A percentile compares a stretch with the other conserved stretches of the same genome.
Evolutionary conservation across 352 stramenopile species (phyloP).

Genomic region (Phytopythium vexans): DNA sequence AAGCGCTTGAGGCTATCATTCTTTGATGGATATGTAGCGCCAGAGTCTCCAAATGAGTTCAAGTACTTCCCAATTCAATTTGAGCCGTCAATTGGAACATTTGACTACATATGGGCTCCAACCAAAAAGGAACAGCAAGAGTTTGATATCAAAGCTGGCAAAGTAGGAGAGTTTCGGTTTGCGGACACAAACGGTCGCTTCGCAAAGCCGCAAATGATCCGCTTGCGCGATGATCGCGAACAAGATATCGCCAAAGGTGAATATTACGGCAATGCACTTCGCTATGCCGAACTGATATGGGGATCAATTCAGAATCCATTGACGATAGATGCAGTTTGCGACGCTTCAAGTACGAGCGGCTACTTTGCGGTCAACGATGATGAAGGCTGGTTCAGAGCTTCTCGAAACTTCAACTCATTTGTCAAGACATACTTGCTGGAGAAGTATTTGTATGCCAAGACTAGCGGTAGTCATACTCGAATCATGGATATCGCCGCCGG

Average conservation of each 20-base stretch:
- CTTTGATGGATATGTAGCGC: neutral
- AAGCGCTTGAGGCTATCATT: neutral
- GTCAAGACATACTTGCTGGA: slow-evolving; percentile 2
- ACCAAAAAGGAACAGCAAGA: neutral
- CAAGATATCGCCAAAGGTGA: neutral
- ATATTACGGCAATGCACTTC: slow-evolving; percentile 1
- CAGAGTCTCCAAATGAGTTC: neutral
- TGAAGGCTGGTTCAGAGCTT: too few relatives aligned
- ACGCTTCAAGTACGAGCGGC: neutral
- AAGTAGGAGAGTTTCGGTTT: slow-evolving; percentile 1
- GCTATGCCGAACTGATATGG: slow-evolving; percentile 2
- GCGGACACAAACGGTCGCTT: neutral
- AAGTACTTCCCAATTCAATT: slow-evolving; percentile 4
- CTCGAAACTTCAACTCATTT: neutral
- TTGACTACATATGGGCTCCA: neutral
- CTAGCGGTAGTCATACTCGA: neutral
- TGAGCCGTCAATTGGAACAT: neutral
- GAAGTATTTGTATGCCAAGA: slow-evolving; percentile 1
- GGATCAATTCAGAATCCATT: neutral
- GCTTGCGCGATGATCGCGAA: neutral
- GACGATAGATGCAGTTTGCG: neutral
- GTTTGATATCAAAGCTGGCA: neutral
- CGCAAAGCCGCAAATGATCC: neutral
- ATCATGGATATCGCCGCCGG: slow-evolving; percentile 1
- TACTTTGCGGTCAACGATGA: too few relatives aligned